A percentile compares a stretch with the other conserved stretches of the same genome.
Conservation (phyloP, 2,329 filamentous ascomycete genomes). For the Aureobasidium sp. region DNA sequence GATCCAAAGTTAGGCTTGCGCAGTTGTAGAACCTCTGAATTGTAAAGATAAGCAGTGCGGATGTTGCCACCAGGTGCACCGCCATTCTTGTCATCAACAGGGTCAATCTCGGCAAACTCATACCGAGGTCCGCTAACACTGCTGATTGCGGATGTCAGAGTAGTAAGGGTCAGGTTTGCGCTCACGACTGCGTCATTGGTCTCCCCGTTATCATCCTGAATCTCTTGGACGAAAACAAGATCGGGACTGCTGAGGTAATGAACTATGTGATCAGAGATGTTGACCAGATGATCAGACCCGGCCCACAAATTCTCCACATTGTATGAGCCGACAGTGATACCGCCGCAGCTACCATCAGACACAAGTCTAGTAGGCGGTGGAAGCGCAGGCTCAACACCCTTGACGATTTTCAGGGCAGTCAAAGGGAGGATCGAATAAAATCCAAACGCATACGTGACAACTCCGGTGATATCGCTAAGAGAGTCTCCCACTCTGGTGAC, state of each 20-base stretch:
- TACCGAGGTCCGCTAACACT: conserved; percentile 43
- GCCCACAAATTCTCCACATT: conserved; percentile 64
- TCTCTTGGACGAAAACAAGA: conserved; percentile 60
- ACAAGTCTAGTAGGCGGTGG: conserved; percentile 44
- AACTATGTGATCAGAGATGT: conserved; percentile 56
- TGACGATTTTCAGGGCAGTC: conserved; percentile 45
- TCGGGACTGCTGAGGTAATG: conserved; percentile 55
- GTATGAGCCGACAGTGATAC: conserved; percentile 57
- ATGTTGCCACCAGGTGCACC: conserved; percentile 64
- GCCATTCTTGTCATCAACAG: conserved; percentile 53
- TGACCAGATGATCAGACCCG: conserved; percentile 44
- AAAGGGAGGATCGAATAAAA: conserved; percentile 61
- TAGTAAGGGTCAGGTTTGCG: conserved; percentile 50
- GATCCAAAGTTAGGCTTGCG: conserved; percentile 49
- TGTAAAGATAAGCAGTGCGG: conserved; percentile 61
- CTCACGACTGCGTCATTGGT: conserved; percentile 51
- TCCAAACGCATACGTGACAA: conserved; percentile 56
- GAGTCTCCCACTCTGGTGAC: conserved; percentile 56
- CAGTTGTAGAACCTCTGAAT: conserved; percentile 50
- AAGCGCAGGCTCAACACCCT: conserved; percentile 36
- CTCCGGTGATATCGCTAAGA: conserved; percentile 56
- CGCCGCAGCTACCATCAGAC: conserved; percentile 49
- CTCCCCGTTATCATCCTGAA: conserved; percentile 58
- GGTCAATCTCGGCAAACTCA: conserved; percentile 50
- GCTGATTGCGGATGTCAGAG: conserved; percentile 45